Conservation (phyloP, 2,329 filamentous ascomycete species). For the Botryotinia calthae region DNA sequence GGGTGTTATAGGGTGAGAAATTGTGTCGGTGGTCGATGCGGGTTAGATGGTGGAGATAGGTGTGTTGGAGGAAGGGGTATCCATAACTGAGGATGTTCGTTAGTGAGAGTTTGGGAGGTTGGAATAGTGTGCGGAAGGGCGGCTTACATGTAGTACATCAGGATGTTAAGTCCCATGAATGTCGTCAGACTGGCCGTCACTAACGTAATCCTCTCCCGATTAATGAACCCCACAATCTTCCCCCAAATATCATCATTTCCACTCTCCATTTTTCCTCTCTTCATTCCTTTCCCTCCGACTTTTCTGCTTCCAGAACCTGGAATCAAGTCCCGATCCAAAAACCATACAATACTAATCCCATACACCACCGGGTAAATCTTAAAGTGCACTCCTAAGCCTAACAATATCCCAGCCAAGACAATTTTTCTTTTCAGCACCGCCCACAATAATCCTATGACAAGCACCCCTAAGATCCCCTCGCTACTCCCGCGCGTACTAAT, state of each 20-base stretch:
- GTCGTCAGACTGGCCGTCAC: constrained; percentile 65
- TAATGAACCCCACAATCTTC: constrained; percentile 25
- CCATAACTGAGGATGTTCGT: constrained; percentile 59
- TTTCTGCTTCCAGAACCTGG: constrained; percentile 63
- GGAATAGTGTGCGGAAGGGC: background rate
- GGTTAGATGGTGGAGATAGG: constrained; percentile 87
- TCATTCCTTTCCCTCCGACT: constrained; percentile 37
- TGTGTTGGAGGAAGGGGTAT: constrained; percentile 78
- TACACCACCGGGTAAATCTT: constrained; percentile 99
- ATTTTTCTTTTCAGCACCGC: constrained; percentile 66
- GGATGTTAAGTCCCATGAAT: constrained; percentile 69
- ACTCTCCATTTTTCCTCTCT: background rate
- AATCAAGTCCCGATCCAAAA: constrained; percentile 62
- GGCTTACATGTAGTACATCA: constrained; percentile 73
- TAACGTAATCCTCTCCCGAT: constrained; percentile 40
- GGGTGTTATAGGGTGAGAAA: constrained; percentile 92
- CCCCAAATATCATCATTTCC: background rate
- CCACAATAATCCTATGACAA: constrained; percentile 82
- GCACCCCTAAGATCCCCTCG: constrained; percentile 81
- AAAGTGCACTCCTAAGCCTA: constrained; percentile 88
- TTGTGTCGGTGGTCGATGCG: constrained; percentile 97
- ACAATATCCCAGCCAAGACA: constrained; percentile 65
- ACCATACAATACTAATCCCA: constrained; percentile 76
- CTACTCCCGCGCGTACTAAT: constrained; percentile 95
- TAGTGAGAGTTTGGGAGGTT: constrained; percentile 1